Base-by-base conservation (phyloP, 1,284 basidiomycete species). In the Abortiporus biennis region DNA sequence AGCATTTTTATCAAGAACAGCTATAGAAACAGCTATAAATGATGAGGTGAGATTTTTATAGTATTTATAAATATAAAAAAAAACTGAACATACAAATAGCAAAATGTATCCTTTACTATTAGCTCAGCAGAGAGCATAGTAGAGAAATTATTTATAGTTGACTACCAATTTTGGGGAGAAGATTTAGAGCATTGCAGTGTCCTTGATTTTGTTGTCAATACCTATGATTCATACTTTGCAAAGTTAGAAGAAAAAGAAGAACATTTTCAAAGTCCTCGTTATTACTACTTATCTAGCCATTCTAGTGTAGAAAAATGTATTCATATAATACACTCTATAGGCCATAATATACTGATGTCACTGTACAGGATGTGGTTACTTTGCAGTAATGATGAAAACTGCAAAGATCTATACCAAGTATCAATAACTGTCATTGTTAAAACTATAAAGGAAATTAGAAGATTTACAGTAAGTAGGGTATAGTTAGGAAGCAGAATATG, bases 371-470 rank as follows among this genome's bases (percentile, higher is more conserved):
- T 13, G 8, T 63, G 52, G 38, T 62, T 69, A 37, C 61, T 63
- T 1, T 34, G 50, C 4, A 39, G 42, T 2, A 54, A 66, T 35
- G 55, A 63, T 31, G 38, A 45, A 5, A 51, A 53, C 0, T 45
- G 25, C 4, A 35, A 52, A 11, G 52, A 51, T 2, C 54, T 62
- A 6, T 70, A 66, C 43, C 63, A 53, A 40, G 68, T 67, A 3
- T 51, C 40, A 3, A 67, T 71, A n/a, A 53, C 42, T 71, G 1
- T 3, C 58, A 6, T 50, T 71, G 0, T 44, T 72, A 0, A 64
- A 62, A 35, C 68, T 68, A 16, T 72, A 69, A 69, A 35, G 62
- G 1, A 36, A 47, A 12, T 1, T 66, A 0, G 13, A 22, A 9
- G 64, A 66, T 22, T 44, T 68, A 20, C 64, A 61, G 42, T 1